Conservation (phyloP, 2,329 filamentous ascomycete species). For the Hypoxylon sp. region DNA sequence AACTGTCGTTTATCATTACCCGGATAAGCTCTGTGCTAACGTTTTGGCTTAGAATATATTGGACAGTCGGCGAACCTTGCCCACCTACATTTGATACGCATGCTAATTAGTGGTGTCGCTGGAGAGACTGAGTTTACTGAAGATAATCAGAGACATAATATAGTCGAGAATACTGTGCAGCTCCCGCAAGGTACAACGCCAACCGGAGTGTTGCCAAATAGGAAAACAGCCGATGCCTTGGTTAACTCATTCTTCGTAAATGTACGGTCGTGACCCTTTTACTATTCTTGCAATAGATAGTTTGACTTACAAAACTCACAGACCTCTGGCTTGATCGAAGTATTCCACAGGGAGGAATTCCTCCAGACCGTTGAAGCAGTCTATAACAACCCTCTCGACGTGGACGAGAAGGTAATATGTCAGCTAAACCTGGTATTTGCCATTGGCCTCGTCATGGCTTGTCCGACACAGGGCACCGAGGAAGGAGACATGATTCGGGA, state of each 20-base stretch:
- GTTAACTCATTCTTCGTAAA: conserved; percentile 72
- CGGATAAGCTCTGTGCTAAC: conserved; percentile 21
- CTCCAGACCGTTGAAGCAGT: conserved; percentile 62
- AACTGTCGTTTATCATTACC: background rate
- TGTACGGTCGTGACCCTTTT: conserved; percentile 53
- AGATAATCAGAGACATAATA: conserved; percentile 67
- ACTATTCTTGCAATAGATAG: background rate
- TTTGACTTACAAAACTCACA: conserved; percentile 49
- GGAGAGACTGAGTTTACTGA: conserved; percentile 68
- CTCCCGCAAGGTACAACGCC: conserved; percentile 59
- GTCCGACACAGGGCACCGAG: conserved; percentile 60
- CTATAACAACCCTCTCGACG: conserved; percentile 65
- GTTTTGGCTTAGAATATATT: conserved; percentile 62
- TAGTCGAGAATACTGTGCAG: conserved; percentile 65
- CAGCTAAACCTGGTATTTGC: conserved; percentile 72
- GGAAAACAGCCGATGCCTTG: conserved; percentile 64
- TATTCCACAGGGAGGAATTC: conserved; percentile 67
- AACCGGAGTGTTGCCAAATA: conserved; percentile 67
- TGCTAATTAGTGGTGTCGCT: conserved; percentile 67
- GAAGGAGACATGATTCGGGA: conserved; percentile 65
- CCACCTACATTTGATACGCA: conserved; percentile 69
- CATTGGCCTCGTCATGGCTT: conserved; percentile 70
- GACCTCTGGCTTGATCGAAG: conserved; percentile 70
- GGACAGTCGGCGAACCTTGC: conserved; percentile 73
- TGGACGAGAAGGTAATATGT: conserved; percentile 66